A percentile compares a stretch with the other conserved stretches of the same genome.
Evolutionary conservation across 352 stramenopile genomes (phyloP).

Genomic region (Globisporangium acanthophoron): DNA sequence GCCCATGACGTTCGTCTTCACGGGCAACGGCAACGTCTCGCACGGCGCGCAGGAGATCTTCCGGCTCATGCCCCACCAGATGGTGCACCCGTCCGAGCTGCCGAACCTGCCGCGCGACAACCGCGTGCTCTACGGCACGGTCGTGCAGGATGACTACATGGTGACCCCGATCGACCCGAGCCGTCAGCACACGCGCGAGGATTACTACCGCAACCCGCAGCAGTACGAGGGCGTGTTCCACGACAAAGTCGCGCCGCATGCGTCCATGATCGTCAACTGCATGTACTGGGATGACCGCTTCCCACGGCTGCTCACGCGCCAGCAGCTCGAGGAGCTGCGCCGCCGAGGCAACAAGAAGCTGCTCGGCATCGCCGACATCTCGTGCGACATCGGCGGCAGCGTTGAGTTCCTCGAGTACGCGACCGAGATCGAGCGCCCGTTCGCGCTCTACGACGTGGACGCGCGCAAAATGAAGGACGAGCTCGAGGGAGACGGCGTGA

Average conservation of each 20-base stretch:
- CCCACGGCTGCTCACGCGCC: slow-evolving; percentile 89
- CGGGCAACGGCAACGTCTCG: slow-evolving; percentile 92
- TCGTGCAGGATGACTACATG: slow-evolving; percentile 75
- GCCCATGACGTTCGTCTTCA: slow-evolving; percentile 92
- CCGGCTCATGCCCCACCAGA: slow-evolving; percentile 91
- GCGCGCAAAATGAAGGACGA: slow-evolving; percentile 65
- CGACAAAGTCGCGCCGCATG: slow-evolving; percentile 84
- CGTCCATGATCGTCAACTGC: slow-evolving; percentile 93
- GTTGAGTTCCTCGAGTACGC: slow-evolving; percentile 92
- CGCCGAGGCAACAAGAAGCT: slow-evolving; percentile 74
- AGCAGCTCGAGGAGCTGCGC: slow-evolving; percentile 81
- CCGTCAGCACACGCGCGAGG: slow-evolving; percentile 28
- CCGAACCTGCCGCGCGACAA: slow-evolving; percentile 57
- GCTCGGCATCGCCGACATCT: slow-evolving; percentile 92
- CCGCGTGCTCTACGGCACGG: slow-evolving; percentile 68
- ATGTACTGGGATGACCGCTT: slow-evolving; percentile 96
- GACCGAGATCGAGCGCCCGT: slow-evolving; percentile 93
- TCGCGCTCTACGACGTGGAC: slow-evolving; percentile 88
- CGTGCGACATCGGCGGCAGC: slow-evolving; percentile 92
- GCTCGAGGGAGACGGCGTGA: slow-evolving; percentile 72
- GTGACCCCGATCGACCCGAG: slow-evolving; percentile 39
- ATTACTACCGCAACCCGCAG: slow-evolving; percentile 91
- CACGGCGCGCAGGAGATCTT: slow-evolving; percentile 95
- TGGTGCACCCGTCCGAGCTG: slow-evolving; percentile 87
- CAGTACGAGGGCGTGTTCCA: slow-evolving; percentile 91